phyloP scores from a whole-genome alignment of 1,284 basidiomycete genomes.

The Inonotus hispidus region DNA sequence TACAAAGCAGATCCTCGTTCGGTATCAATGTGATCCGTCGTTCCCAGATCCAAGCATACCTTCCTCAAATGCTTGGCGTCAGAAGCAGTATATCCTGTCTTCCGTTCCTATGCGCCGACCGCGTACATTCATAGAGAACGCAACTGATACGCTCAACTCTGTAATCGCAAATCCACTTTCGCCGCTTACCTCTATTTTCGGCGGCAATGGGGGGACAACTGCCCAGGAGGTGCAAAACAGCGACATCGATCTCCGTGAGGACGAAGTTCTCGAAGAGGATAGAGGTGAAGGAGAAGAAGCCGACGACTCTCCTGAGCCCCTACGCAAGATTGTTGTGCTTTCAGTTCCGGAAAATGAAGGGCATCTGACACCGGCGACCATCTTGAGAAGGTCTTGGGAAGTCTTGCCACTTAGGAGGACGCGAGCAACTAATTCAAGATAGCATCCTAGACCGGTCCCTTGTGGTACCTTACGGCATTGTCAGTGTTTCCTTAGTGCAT shows the following conservation, averaged over 20 bases:
- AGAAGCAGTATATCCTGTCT: slow-evolving; percentile 54
- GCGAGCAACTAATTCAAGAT: slow-evolving; percentile 17
- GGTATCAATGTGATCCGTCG: slow-evolving; percentile 56
- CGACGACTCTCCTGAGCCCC: slow-evolving; percentile 58
- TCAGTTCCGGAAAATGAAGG: slow-evolving; percentile 25
- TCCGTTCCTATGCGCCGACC: slow-evolving; percentile 62
- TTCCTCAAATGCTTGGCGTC: slow-evolving; percentile 45
- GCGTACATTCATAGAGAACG: slow-evolving; percentile 62
- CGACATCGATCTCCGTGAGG: slow-evolving; percentile 65
- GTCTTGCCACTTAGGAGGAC: slow-evolving; percentile 32
- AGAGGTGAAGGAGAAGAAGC: slow-evolving; percentile 68
- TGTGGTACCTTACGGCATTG: background rate
- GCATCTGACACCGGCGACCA: slow-evolving; percentile 27
- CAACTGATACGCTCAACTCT: slow-evolving; percentile 54
- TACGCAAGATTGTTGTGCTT: slow-evolving; percentile 39
- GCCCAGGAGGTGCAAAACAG: slow-evolving; percentile 61
- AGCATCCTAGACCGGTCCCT: background rate
- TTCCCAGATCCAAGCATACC: slow-evolving; percentile 36
- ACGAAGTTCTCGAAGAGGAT: slow-evolving; percentile 73
- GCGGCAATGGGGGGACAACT: slow-evolving; percentile 34
- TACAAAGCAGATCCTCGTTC: slow-evolving; percentile 53
- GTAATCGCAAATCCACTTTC: slow-evolving; percentile 48
- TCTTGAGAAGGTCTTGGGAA: slow-evolving; percentile 35
- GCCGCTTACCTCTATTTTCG: slow-evolving; percentile 35
- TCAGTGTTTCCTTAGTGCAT: background rate